Percentiles rank a stretch among this genome's conserved stretches.
Conservation (phyloP, 1,284 basidiomycete species). For the Ceratobasidium sp. region DNA sequence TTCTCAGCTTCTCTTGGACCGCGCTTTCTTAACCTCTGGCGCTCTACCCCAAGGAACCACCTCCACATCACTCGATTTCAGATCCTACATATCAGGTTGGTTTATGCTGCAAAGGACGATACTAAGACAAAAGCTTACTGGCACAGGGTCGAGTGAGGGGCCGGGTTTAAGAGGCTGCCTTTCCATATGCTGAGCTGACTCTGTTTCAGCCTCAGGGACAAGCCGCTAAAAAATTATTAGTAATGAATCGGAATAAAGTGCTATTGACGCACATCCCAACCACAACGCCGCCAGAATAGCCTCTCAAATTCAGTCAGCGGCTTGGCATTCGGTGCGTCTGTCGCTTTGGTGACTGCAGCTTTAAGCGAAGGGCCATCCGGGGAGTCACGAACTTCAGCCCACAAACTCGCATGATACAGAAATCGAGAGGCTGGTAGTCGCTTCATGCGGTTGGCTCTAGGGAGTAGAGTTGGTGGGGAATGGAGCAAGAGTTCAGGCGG, state of each 20-base stretch:
- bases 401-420: slow-evolving; percentile 16
- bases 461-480: slow-evolving; percentile 1
- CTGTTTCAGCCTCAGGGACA: background rate
- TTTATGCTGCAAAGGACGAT: background rate
- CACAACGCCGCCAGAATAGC: slow-evolving; percentile 5
- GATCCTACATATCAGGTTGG: background rate
- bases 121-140: background rate
- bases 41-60: slow-evolving; percentile 7
- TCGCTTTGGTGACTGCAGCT: background rate
- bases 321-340: background rate
- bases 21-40: background rate
- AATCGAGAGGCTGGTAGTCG: background rate
- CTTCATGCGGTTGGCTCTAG: slow-evolving; percentile 22
- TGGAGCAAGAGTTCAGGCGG: slow-evolving; percentile 19
- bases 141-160: slow-evolving; percentile 5
- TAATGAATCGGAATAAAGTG: background rate
- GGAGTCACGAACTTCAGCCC: slow-evolving; percentile 3
- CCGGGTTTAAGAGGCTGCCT: background rate
- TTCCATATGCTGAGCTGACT: background rate
- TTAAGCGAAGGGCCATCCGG: slow-evolving; percentile 5
- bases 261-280: background rate
- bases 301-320: background rate
- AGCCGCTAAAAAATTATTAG: background rate
- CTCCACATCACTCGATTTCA: slow-evolving; percentile 3
- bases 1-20: background rate